Evolutionary conservation across 106 monocot genomes (phyloP).

Genomic region (Triglochin maritima): DNA sequence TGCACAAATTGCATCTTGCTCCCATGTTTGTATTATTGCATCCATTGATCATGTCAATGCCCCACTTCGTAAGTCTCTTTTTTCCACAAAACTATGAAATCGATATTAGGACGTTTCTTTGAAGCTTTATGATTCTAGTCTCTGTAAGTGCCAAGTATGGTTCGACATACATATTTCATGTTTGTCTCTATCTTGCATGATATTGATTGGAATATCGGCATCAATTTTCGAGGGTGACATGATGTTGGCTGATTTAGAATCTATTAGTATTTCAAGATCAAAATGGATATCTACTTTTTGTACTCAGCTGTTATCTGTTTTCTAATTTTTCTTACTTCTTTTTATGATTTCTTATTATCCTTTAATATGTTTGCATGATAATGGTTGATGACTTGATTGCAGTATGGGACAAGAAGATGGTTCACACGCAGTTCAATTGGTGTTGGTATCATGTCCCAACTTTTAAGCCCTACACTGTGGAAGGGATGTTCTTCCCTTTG

Average conservation of each 20-base stretch:
- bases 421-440: conserved; percentile 89
- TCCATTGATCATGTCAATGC: conserved; percentile 95
- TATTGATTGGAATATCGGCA: too few relatives aligned
- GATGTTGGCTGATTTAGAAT: too few relatives aligned
- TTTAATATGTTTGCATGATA: background rate
- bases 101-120: background rate
- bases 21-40: conserved; percentile 54
- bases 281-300: too few relatives aligned
- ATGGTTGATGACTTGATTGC: background rate
- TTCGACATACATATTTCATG: too few relatives aligned
- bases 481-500: conserved; percentile 68
- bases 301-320: background rate
- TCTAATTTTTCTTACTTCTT: background rate
- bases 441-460: conserved; percentile 95
- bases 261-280: too few relatives aligned
- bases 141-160: background rate
- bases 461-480: conserved; percentile 71
- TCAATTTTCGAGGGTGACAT: too few relatives aligned
- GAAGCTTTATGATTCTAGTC: background rate
- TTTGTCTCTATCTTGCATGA: too few relatives aligned
- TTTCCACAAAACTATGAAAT: background rate
- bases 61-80: conserved; percentile 59
- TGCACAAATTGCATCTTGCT: conserved; percentile 62
- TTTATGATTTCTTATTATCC: background rate
- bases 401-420: conserved; percentile 99